These are phyloP conservation scores for Orbilia ellipsospora DNA, from an alignment of 2,329 filamentous ascomycete genomes.

Conservation along the genomic window DNA sequence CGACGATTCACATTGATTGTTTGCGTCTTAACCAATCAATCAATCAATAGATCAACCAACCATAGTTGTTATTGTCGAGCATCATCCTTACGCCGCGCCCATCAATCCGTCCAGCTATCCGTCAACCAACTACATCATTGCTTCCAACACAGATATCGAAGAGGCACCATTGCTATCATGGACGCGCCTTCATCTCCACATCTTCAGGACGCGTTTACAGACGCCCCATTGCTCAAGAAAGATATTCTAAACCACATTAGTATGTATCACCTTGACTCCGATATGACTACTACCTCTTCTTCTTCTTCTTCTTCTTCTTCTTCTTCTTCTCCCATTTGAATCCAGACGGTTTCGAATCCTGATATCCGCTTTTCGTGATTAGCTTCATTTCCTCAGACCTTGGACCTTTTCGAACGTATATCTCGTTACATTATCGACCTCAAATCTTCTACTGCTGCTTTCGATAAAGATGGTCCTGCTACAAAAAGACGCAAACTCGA, in stretches of 20 bases:
- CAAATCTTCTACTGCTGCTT: background rate
- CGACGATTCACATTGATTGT: no score
- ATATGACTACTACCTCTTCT: no score
- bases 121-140: background rate
- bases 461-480: constrained; percentile 27
- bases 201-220: constrained; percentile 34
- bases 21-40: no score
- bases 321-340: no score
- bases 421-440: constrained; percentile 29
- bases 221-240: constrained; percentile 18
- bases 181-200: constrained; percentile 3
- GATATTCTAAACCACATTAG: constrained; percentile 34
- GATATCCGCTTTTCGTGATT: background rate
- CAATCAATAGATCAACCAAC: no score
- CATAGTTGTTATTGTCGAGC: no score
- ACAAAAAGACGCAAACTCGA: constrained; percentile 49
- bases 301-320: no score
- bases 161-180: constrained; percentile 56
- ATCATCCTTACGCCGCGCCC: no score
- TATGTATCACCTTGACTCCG: constrained; percentile 1
- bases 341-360: background rate
- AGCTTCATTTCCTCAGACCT: constrained; percentile 19
- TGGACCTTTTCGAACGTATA: constrained; percentile 31
- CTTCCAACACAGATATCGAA: constrained; percentile 45
- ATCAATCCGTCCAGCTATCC: background rate